Conservation (phyloP, 768 basidiomycete genomes). For the Trametes villosa region DNA sequence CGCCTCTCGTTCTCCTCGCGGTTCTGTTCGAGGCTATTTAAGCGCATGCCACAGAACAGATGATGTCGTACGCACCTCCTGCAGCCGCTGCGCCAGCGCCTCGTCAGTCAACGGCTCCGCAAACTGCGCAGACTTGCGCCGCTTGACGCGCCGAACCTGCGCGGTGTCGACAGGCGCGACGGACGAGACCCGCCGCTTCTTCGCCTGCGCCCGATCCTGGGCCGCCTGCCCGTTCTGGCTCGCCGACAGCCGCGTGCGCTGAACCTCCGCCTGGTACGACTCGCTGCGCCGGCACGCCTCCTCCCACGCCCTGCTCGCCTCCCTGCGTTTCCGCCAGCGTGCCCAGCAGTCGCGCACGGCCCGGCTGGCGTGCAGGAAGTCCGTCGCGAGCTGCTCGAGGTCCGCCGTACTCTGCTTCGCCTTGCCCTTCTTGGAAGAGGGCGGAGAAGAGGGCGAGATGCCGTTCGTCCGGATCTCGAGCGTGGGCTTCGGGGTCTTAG, state of each 20-base stretch:
- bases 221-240: conserved; percentile 23
- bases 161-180: conserved; percentile 24
- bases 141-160: conserved; percentile 37
- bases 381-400: conserved; percentile 4
- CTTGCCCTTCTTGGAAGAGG: conserved; percentile 2
- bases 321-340: conserved; percentile 16
- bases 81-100: conserved; percentile 64
- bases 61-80: conserved; percentile 53
- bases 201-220: conserved; percentile 8
- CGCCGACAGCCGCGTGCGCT: conserved; percentile 37
- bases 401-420: conserved; percentile 9
- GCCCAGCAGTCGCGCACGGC: conserved; percentile 43
- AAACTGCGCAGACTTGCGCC: conserved; percentile 47
- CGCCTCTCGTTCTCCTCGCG: conserved; percentile 70
- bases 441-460: conserved; percentile 3
- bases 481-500: conserved; percentile 6
- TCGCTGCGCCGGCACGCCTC: conserved; percentile 67
- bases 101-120: conserved; percentile 62
- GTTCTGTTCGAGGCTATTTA: conserved; percentile 50
- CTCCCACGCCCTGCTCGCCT: conserved; percentile 46
- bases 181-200: conserved; percentile 34
- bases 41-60: neutral
- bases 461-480: conserved; percentile 22
- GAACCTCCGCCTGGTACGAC: conserved; percentile 59
- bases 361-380: conserved; percentile 1